phyloP scores from a whole-genome alignment of 805 yeast species.

The Huiozyma sinensis region DNA sequence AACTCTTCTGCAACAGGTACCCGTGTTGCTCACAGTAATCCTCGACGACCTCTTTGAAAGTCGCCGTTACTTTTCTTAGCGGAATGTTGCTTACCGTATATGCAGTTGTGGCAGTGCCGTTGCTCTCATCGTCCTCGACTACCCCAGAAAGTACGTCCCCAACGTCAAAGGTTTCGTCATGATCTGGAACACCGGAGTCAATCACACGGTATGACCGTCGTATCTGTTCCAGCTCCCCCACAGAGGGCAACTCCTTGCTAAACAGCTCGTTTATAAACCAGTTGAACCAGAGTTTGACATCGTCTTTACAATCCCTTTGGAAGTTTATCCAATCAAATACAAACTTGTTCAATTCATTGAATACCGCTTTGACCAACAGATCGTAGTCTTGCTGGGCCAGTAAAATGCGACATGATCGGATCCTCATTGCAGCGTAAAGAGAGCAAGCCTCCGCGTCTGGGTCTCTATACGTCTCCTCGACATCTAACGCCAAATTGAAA shows the following conservation, averaged over 20 bases:
- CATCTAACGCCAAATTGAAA: conserved; percentile 16
- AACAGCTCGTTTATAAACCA: conserved; percentile 13
- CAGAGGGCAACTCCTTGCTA: not conserved
- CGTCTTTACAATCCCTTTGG: conserved; percentile 5
- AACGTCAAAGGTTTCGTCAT: conserved; percentile 17
- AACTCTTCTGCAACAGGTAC: conserved; percentile 21
- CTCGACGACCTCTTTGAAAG: conserved; percentile 58
- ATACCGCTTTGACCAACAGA: conserved; percentile 7
- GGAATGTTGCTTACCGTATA: conserved; percentile 29
- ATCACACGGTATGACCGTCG: not conserved
- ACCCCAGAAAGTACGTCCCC: not conserved
- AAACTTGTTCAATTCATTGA: conserved; percentile 17
- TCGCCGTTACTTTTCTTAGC: conserved; percentile 25
- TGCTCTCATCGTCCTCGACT: not conserved
- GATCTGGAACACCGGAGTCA: not conserved
- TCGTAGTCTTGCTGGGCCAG: conserved; percentile 7
- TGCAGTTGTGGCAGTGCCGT: not conserved
- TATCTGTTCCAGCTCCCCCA: not conserved
- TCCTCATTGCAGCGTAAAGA: conserved; percentile 6
- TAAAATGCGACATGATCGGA: conserved; percentile 8
- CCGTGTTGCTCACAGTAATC: conserved; percentile 45
- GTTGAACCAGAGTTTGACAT: conserved; percentile 16
- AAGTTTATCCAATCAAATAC: conserved; percentile 19
- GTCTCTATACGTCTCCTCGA: conserved; percentile 9
- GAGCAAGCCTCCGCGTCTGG: conserved; percentile 2